These are phyloP conservation scores for Hirschioporus abietinus DNA, from an alignment of 768 basidiomycete genomes.

Conservation along the genomic window DNA sequence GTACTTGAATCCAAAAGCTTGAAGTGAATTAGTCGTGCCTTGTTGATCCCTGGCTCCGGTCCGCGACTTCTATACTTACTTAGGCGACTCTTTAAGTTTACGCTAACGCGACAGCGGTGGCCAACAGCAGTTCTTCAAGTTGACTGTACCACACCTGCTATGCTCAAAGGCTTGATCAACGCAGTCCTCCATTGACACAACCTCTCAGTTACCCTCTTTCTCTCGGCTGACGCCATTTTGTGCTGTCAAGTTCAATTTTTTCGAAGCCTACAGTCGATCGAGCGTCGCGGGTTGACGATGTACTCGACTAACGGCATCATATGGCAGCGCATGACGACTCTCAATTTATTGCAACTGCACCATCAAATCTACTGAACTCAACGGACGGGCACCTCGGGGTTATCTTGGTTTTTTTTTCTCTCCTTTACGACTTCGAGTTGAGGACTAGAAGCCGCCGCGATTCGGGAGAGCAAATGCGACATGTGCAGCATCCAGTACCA, in stretches of 20 bases:
- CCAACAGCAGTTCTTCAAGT: no score
- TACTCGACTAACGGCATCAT: not conserved
- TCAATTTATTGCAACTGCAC: not conserved
- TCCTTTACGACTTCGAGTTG: not conserved
- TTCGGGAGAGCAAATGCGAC: not conserved
- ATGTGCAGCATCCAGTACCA: not conserved
- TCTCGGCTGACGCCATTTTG: not conserved
- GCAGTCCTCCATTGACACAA: no score
- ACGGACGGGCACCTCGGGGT: not conserved
- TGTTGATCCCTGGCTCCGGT: no score
- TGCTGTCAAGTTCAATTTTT: not conserved
- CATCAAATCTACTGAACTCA: not conserved
- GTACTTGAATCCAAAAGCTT: no score
- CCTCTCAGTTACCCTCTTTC: no score
- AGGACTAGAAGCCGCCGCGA: not conserved
- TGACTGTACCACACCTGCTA: no score
- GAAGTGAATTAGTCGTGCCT: no score
- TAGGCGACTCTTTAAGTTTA: no score
- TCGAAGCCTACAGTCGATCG: not conserved
- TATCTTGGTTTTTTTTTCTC: not conserved
- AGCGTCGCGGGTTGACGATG: not conserved
- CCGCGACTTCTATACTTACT: no score
- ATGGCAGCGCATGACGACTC: not conserved
- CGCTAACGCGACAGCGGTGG: no score
- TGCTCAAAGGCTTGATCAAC: no score